These are phyloP conservation scores for Aureobasidium mangrovei DNA, from an alignment of 2,329 filamentous ascomycete genomes.

Conservation along the genomic window DNA sequence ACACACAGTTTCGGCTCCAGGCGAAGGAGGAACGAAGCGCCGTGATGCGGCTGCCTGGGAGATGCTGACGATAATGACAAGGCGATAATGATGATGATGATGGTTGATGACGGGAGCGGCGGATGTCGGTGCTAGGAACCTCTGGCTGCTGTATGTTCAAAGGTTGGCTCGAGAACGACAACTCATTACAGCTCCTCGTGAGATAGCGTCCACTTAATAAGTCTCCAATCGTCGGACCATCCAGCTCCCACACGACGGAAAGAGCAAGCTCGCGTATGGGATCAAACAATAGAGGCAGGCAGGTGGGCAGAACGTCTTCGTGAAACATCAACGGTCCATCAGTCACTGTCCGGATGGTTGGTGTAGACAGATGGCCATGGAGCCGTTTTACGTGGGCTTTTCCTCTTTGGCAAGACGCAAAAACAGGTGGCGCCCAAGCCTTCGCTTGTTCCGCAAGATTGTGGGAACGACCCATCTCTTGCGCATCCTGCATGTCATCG, in stretches of 20 bases:
- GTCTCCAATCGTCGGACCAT: neutral
- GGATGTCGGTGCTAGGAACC: neutral
- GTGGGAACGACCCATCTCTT: neutral
- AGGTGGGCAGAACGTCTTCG: slow-evolving; percentile 11
- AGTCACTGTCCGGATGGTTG: slow-evolving; percentile 2
- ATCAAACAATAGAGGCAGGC: slow-evolving; percentile 14
- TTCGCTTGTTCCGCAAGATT: slow-evolving; percentile 12
- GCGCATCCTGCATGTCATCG: slow-evolving; percentile 9
- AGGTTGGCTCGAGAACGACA: slow-evolving; percentile 1
- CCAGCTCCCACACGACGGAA: neutral
- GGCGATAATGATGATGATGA: slow-evolving; percentile 3
- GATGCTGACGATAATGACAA: neutral
- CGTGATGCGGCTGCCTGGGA: neutral
- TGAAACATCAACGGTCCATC: slow-evolving; percentile 14
- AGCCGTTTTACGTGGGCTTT: slow-evolving; percentile 10
- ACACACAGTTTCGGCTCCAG: neutral
- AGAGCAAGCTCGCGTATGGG: slow-evolving; percentile 6
- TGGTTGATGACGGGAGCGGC: neutral
- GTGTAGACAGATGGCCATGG: slow-evolving; percentile 4
- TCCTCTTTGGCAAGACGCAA: neutral
- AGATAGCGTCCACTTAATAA: slow-evolving; percentile 14
- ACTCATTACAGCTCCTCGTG: slow-evolving; percentile 3
- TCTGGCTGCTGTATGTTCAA: slow-evolving; percentile 2
- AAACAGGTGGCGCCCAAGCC: slow-evolving; percentile 8
- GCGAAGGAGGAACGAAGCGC: neutral